Percentiles rank a stretch among this genome's conserved stretches.
Evolutionary conservation across 805 yeast genomes (phyloP).

Genomic region (Zygosaccharomyces siamensis): DNA sequence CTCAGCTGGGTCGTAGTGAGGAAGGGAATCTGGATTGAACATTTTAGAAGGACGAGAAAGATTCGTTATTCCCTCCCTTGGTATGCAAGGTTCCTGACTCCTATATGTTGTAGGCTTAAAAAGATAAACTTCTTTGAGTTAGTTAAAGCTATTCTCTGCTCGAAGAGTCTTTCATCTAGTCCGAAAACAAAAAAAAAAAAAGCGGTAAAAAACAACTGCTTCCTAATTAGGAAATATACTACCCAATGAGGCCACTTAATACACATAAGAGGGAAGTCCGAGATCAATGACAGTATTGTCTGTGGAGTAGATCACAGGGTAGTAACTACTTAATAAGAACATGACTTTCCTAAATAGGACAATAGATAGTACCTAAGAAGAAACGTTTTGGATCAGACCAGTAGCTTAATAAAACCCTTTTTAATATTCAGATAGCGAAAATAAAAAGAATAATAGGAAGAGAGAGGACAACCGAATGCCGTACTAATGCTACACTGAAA

Average conservation of each 20-base stretch:
- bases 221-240: not conserved
- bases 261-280: not conserved
- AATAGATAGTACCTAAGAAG: not conserved
- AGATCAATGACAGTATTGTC: not conserved
- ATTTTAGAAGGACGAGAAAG: slow-evolving; percentile 4
- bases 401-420: too few species aligned
- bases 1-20: slow-evolving; percentile 53
- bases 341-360: too few species aligned
- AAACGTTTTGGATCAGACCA: not conserved
- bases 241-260: not conserved
- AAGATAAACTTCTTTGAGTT: not conserved
- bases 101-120: not conserved
- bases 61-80: not conserved
- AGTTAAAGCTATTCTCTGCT: not conserved
- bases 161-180: not conserved
- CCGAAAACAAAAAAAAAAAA: not conserved
- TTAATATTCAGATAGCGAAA: too few species aligned
- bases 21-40: slow-evolving; percentile 48
- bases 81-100: not conserved
- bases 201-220: not conserved
- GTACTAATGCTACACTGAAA: too few species aligned
- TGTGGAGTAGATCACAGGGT: not conserved
- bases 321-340: too few species aligned
- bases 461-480: too few species aligned
- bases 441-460: too few species aligned